phyloP scores from a whole-genome alignment of 2,329 filamentous ascomycete genomes.

The Fusarium sp. region DNA sequence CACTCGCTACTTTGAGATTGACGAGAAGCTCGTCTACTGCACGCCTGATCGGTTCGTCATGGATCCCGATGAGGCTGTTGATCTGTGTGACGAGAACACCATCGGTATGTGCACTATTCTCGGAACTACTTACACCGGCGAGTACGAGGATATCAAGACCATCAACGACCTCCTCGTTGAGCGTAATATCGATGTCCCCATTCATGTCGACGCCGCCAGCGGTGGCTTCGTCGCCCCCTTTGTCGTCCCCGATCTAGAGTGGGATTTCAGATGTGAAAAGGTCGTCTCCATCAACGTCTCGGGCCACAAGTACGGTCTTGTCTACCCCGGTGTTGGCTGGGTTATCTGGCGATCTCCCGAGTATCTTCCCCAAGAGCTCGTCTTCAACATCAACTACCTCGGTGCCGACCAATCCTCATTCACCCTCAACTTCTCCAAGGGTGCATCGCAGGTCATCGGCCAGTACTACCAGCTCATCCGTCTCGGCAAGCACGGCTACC shows the following conservation, averaged over 20 bases:
- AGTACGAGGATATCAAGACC: constrained; percentile 93
- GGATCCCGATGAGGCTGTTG: constrained; percentile 72
- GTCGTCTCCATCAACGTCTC: constrained; percentile 96
- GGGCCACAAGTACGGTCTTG: constrained; percentile 83
- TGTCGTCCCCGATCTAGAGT: constrained; percentile 83
- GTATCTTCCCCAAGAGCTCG: constrained; percentile 88
- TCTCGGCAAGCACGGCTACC: constrained; percentile 92
- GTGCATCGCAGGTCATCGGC: constrained; percentile 92
- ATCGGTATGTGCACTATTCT: constrained; percentile 95
- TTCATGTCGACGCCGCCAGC: constrained; percentile 93
- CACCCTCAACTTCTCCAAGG: constrained; percentile 97
- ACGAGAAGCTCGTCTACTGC: constrained; percentile 84
- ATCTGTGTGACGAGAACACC: constrained; percentile 75
- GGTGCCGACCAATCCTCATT: constrained; percentile 96
- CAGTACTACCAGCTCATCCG: constrained; percentile 99
- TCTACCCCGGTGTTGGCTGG: constrained; percentile 96
- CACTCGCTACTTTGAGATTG: constrained; percentile 89
- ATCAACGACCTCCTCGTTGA: constrained; percentile 89
- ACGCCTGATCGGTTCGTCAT: constrained; percentile 72
- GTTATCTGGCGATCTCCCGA: constrained; percentile 88
- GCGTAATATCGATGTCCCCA: constrained; percentile 81
- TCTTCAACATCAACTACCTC: constrained; percentile 99
- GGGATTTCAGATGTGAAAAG: constrained; percentile 92
- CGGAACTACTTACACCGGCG: constrained; percentile 93
- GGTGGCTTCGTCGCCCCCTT: constrained; percentile 96